phyloP scores from a whole-genome alignment of 805 yeast genomes.

The Phaffomyces opuntiae region DNA sequence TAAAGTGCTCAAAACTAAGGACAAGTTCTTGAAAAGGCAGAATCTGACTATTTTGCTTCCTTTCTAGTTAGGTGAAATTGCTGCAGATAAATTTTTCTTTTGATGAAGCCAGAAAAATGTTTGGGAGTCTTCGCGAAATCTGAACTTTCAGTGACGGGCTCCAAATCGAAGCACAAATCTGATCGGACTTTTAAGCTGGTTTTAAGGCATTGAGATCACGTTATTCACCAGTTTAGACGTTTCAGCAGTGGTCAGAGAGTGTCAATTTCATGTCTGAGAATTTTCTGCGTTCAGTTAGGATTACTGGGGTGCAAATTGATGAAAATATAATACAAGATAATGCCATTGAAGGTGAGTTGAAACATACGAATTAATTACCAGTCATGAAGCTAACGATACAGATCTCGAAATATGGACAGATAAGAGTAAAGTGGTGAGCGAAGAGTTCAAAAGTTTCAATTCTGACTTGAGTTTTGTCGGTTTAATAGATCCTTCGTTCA shows the following conservation, averaged over 20 bases:
- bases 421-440: constrained; percentile 21
- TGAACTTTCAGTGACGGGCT: not conserved
- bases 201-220: not conserved
- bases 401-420: constrained; percentile 22
- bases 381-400: not conserved
- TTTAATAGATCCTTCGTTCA: constrained; percentile 14
- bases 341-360: not conserved
- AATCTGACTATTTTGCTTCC: no score
- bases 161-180: not conserved
- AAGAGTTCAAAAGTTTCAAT: constrained; percentile 9
- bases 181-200: not conserved
- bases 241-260: not conserved
- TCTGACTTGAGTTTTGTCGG: constrained; percentile 9
- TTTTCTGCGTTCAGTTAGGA: constrained; percentile 9
- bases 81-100: not conserved
- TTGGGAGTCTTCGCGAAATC: not conserved
- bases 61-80: not conserved
- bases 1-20: no score
- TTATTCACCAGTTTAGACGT: not conserved
- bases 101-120: not conserved
- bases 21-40: no score
- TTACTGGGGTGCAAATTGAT: constrained; percentile 7
- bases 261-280: constrained; percentile 2
- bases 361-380: not conserved
- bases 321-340: not conserved